Conservation (phyloP, 176 grass and related monocot species). For the Alloteropsis semialata region DNA sequence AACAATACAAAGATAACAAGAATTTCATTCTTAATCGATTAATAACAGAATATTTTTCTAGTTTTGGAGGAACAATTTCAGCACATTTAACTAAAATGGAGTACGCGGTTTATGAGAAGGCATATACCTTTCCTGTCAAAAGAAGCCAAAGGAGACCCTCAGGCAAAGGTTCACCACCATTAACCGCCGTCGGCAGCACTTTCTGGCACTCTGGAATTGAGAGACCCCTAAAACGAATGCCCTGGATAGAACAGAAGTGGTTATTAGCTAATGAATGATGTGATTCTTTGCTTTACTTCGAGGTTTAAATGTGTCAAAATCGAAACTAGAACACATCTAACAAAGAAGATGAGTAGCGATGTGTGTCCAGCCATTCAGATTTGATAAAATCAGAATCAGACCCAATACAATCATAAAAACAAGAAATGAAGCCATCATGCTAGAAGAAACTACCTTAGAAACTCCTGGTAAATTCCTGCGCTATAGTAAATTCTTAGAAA, state of each 20-base stretch:
- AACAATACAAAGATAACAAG: background rate
- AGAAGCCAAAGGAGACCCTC: slow-evolving; percentile 99
- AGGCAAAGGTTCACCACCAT: slow-evolving; percentile 88
- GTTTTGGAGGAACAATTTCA: background rate
- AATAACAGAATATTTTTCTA: background rate
- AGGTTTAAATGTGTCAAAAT: background rate
- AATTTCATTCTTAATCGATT: background rate
- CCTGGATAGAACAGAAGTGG: slow-evolving; percentile 38
- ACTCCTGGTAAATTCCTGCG: background rate
- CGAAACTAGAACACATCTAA: background rate
- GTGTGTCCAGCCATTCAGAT: background rate
- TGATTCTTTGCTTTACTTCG: background rate
- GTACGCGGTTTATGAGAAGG: background rate
- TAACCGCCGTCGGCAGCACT: slow-evolving; percentile 62
- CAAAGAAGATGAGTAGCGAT: background rate
- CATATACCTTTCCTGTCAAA: slow-evolving; percentile 93
- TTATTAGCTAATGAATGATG: background rate
- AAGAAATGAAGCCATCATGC: background rate
- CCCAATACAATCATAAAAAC: background rate
- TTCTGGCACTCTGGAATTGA: slow-evolving; percentile 98
- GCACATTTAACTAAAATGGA: background rate
- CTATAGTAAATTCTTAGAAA: background rate
- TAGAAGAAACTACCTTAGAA: background rate
- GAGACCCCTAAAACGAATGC: slow-evolving; percentile 96
- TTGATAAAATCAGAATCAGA: slow-evolving; percentile 15